Conservation (phyloP, 2,329 filamentous ascomycete species). For the Penicillium sp. region DNA sequence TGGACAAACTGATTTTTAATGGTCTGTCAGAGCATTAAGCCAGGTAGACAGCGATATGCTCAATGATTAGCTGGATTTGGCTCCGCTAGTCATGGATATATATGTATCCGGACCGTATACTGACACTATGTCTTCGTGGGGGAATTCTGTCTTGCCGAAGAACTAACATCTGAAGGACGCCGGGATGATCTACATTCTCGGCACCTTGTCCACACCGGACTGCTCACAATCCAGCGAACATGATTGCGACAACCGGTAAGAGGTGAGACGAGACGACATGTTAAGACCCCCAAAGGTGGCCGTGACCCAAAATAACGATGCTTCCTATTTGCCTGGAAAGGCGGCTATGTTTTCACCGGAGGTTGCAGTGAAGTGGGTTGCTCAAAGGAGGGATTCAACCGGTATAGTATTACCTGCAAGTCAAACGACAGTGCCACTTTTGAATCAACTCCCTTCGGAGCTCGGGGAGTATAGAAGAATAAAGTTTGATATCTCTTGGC, state of each 20-base stretch:
- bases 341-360: too few species aligned
- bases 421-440: too few species aligned
- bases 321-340: not conserved
- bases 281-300: not conserved
- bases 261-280: not conserved
- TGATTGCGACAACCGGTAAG: not conserved
- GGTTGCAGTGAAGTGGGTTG: not conserved
- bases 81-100: too few species aligned
- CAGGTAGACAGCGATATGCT: too few species aligned
- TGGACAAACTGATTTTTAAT: not conserved
- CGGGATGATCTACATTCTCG: not conserved
- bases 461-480: not conserved
- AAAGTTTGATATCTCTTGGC: not conserved
- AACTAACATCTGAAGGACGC: not conserved
- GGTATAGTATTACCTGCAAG: not conserved
- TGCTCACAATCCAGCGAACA: not conserved
- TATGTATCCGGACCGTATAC: too few species aligned
- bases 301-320: not conserved
- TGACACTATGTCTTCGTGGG: too few species aligned
- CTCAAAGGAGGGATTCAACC: not conserved
- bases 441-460: not conserved
- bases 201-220: not conserved
- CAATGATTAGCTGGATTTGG: too few species aligned
- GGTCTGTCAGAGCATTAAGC: too few species aligned
- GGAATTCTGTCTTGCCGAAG: not conserved